Conservation (phyloP, 2,329 filamentous ascomycete genomes). For the Colletotrichum sp. region DNA sequence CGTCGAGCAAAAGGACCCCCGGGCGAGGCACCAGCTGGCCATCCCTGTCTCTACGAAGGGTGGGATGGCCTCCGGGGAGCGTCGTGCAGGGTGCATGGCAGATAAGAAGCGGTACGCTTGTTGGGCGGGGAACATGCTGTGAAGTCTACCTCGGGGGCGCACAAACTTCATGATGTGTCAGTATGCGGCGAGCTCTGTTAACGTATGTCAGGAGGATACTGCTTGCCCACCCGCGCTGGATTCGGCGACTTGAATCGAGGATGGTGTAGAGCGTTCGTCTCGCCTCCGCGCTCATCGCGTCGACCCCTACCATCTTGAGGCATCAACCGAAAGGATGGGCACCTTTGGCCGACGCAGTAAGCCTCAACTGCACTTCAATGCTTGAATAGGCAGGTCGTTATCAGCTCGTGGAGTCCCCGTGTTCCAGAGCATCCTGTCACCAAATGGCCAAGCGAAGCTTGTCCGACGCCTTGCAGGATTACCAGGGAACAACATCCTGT, state of each 20-base stretch:
- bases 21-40: background rate
- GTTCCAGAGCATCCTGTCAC: background rate
- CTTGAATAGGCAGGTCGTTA: background rate
- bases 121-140: background rate
- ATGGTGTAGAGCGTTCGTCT: background rate
- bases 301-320: background rate
- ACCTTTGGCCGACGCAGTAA: slow-evolving; percentile 6
- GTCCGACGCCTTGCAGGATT: background rate
- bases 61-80: background rate
- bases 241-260: background rate
- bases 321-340: background rate
- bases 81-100: background rate
- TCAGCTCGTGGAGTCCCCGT: background rate
- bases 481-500: background rate
- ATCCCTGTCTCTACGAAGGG: background rate
- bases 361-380: background rate
- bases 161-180: background rate
- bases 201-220: background rate
- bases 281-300: background rate
- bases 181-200: background rate
- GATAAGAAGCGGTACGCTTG: background rate
- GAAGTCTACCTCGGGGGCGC: background rate
- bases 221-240: background rate
- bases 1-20: background rate
- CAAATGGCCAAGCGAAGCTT: background rate